Conservation (phyloP, 352 stramenopile genomes). For the Phytophthora litchii region DNA sequence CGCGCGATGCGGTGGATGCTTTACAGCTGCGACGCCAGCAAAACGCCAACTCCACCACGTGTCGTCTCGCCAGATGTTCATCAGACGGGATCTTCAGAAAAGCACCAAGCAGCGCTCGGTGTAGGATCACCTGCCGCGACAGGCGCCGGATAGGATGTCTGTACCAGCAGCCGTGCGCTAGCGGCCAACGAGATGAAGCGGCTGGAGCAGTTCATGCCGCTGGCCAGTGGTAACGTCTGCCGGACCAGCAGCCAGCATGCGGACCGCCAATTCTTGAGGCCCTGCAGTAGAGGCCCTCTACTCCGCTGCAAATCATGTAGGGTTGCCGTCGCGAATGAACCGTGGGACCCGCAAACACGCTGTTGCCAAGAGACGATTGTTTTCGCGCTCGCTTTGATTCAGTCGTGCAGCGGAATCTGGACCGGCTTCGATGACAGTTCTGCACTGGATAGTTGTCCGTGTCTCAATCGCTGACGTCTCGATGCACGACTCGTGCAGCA, state of each 20-base stretch:
- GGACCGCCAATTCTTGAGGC: no score
- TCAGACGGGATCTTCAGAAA: constrained; percentile 21
- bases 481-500: constrained; percentile 9
- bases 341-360: constrained; percentile 21
- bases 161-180: background rate
- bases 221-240: no score
- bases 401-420: constrained; percentile 17
- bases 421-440: background rate
- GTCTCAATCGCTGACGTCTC: constrained; percentile 12
- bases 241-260: no score
- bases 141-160: constrained; percentile 2
- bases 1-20: constrained; percentile 7
- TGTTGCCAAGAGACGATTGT: constrained; percentile 14
- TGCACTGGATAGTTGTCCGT: constrained; percentile 22
- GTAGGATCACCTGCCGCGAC: constrained; percentile 1
- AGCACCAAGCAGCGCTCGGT: constrained; percentile 13
- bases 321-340: constrained; percentile 8
- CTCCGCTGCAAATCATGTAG: constrained; percentile 11
- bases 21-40: constrained; percentile 4
- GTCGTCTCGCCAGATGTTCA: background rate
- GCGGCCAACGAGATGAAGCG: constrained; percentile 4
- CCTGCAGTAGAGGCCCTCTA: background rate
- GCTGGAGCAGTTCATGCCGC: constrained; percentile 1
- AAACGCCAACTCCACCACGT: constrained; percentile 5
- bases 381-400: background rate